These are phyloP conservation scores for Penicillium samsonianum DNA, from an alignment of 495 filamentous ascomycete species.

Conservation along the genomic window DNA sequence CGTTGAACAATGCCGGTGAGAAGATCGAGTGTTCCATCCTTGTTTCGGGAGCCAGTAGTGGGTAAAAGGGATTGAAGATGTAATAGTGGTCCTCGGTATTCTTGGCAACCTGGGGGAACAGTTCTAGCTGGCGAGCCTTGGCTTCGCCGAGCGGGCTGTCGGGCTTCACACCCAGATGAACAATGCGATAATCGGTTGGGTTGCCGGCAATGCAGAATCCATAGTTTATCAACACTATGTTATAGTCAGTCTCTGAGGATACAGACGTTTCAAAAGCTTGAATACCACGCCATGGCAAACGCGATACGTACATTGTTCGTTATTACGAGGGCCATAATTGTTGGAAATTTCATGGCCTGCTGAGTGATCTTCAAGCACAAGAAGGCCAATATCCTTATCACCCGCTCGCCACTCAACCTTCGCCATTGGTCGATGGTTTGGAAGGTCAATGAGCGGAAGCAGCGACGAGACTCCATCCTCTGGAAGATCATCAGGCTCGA, in stretches of 20 bases:
- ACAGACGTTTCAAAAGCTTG: not conserved
- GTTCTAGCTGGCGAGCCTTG: constrained; percentile 35
- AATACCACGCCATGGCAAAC: not conserved
- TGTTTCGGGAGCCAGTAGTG: constrained; percentile 35
- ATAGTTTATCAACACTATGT: constrained; percentile 64
- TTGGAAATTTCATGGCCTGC: constrained; percentile 60
- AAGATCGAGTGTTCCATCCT: constrained; percentile 48
- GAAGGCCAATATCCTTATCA: constrained; percentile 46
- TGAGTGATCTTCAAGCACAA: constrained; percentile 42
- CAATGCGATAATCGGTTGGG: constrained; percentile 53
- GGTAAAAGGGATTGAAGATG: constrained; percentile 50
- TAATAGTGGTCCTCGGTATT: constrained; percentile 47
- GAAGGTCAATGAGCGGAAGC: constrained; percentile 61
- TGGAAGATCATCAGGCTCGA: constrained; percentile 32
- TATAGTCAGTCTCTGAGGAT: constrained; percentile 3
- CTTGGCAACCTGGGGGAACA: constrained; percentile 35
- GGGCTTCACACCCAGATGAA: constrained; percentile 44
- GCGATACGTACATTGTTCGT: constrained; percentile 58
- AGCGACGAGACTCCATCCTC: constrained; percentile 53
- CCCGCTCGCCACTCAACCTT: constrained; percentile 64
- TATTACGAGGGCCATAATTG: constrained; percentile 69
- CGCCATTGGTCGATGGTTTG: constrained; percentile 59
- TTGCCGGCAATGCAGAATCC: constrained; percentile 65
- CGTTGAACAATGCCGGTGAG: constrained; percentile 47
- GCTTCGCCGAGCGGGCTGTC: constrained; percentile 45